Percentiles rank a stretch among this genome's conserved stretches.
Conservation (phyloP, 805 yeast genomes). For the Candida multigemmis region DNA sequence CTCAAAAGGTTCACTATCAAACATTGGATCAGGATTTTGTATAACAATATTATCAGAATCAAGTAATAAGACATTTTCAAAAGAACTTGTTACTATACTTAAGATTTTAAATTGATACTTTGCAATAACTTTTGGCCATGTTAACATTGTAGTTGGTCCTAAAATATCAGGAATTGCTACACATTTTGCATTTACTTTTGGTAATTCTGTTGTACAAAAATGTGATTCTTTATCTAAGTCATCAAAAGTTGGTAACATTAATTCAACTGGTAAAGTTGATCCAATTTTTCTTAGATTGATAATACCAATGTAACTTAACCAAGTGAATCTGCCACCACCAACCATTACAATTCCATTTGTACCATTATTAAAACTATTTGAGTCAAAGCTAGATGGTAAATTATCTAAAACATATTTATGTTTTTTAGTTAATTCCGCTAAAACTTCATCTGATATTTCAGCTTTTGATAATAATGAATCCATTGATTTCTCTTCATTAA, state of each 20-base stretch:
- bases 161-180: conserved; percentile 40
- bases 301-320: conserved; percentile 25
- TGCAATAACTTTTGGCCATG: conserved; percentile 30
- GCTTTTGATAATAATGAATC: conserved; percentile 17
- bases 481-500: conserved; percentile 12
- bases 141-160: conserved; percentile 40
- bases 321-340: conserved; percentile 26
- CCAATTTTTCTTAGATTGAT: conserved; percentile 26
- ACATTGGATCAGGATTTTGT: conserved; percentile 19
- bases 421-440: conserved; percentile 11
- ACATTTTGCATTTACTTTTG: conserved; percentile 57
- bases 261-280: conserved; percentile 28
- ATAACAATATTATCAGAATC: conserved; percentile 27
- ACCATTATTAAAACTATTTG: conserved; percentile 10
- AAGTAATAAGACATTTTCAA: conserved; percentile 21
- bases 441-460: conserved; percentile 10
- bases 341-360: conserved; percentile 23
- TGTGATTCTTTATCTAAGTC: conserved; percentile 24
- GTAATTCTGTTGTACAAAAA: conserved; percentile 53
- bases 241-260: conserved; percentile 21
- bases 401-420: conserved; percentile 11
- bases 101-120: conserved; percentile 66
- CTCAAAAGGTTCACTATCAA: conserved; percentile 18
- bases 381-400: conserved; percentile 13
- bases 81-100: conserved; percentile 29